Percentiles rank a stretch among this genome's conserved stretches.
Evolutionary conservation across 208 protist species (phyloP).

Genomic region (Acanthamoeba lenticulata): DNA sequence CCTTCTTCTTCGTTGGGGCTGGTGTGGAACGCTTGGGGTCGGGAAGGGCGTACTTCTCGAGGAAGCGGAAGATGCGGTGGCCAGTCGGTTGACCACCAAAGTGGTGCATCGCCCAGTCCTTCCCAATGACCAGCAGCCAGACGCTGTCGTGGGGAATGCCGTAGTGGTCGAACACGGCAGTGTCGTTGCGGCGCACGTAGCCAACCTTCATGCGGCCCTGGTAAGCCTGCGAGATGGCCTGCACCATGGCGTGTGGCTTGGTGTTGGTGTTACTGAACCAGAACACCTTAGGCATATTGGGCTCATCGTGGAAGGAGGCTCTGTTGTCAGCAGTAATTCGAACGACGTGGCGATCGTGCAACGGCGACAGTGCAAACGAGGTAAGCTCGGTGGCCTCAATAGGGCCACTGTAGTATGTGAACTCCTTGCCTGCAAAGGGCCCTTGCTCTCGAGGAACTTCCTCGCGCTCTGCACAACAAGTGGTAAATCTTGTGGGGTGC

Average conservation of each 20-base stretch:
- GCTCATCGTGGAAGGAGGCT: background rate
- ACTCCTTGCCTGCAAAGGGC: background rate
- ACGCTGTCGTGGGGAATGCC: background rate
- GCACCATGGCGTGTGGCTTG: background rate
- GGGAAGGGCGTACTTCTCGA: background rate
- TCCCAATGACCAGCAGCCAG: background rate
- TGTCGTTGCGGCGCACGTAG: background rate
- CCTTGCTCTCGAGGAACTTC: background rate
- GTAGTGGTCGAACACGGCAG: constrained; percentile 3
- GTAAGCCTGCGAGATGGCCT: background rate
- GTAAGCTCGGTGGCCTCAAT: background rate
- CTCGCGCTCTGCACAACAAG: background rate
- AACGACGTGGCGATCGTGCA: constrained; percentile 15
- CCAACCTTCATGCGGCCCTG: constrained; percentile 1
- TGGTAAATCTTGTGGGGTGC: background rate
- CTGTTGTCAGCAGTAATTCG: background rate
- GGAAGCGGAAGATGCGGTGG: background rate
- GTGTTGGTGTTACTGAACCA: constrained; percentile 17
- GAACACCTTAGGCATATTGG: background rate
- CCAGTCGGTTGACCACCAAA: background rate
- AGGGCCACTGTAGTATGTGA: background rate
- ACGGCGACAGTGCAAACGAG: background rate
- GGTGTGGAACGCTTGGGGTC: background rate
- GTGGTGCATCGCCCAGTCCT: constrained; percentile 52
- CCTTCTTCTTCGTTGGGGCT: background rate